phyloP scores from a whole-genome alignment of 2,329 filamentous ascomycete genomes.

The Dendrostoma leiphaemia region DNA sequence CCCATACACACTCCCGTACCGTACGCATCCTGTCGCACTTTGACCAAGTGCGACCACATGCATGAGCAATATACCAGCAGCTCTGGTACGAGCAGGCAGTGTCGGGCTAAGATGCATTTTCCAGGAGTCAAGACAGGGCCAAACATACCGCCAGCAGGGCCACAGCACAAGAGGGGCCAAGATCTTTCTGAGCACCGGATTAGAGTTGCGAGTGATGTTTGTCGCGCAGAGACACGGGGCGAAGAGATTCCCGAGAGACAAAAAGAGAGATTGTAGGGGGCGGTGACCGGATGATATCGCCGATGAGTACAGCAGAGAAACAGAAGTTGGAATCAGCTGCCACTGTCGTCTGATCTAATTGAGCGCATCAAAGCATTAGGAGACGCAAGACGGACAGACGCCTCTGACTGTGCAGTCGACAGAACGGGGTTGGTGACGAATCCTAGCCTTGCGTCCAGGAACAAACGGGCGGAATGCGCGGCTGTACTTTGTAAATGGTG shows the following conservation, averaged over 20 bases:
- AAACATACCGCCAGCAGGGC: not conserved
- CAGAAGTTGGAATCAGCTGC: not conserved
- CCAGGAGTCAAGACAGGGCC: not conserved
- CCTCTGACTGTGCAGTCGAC: not conserved
- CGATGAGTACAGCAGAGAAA: too few species aligned
- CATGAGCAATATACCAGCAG: not conserved
- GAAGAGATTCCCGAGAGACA: slow-evolving; percentile 16
- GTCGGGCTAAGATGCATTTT: not conserved
- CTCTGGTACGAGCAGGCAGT: not conserved
- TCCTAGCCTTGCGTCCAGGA: not conserved
- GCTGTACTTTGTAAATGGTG: too few species aligned
- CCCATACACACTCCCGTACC: not conserved
- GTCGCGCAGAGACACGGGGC: too few species aligned
- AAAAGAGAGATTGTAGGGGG: not conserved
- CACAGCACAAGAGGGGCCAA: too few species aligned
- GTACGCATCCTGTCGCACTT: not conserved
- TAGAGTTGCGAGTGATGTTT: too few species aligned
- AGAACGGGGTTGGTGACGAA: not conserved
- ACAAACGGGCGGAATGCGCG: not conserved
- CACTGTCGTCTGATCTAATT: not conserved
- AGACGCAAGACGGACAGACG: not conserved
- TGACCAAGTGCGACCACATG: not conserved
- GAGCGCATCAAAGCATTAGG: not conserved
- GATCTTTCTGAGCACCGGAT: too few species aligned
- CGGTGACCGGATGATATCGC: not conserved